Base-by-base conservation (phyloP, 2,329 filamentous ascomycete species). In the Xylariomycetidae sp. region DNA sequence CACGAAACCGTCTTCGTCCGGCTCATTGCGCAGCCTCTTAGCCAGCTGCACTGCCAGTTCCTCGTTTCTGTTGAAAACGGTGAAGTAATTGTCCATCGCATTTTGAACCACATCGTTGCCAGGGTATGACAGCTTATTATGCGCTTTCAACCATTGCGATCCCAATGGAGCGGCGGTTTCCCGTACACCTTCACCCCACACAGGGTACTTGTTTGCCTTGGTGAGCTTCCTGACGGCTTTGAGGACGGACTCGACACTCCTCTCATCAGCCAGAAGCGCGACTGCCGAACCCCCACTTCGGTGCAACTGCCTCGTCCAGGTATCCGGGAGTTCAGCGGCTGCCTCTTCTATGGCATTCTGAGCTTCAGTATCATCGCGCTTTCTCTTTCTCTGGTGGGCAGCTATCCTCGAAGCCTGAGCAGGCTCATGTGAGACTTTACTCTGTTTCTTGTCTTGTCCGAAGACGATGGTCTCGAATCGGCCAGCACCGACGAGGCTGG, bases 1-100 rank as follows among this genome's bases (percentile, higher is more conserved):
- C 30, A 97, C 75, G 57, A 98, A 98, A 2, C 92, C 92, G 59
- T 98, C 92, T 53, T 88, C 89, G 58, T 98, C 92, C 1, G 90
- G 88, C 51, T 88, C 81, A 47, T 84, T 82, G 40, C 86, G 79
- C 41, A 82, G 66, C 35, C 74, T 66, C 63, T 77, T 80, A 55
- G 64, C 83, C 54, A 68, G 72, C 63, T 66, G 80, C 45, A 53
- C 72, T 48, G 69, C 81, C 61, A 69, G 82, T 62, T 59, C 78
- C 69, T 74, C 85, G 64, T 69, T 86, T 64, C 54, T 75, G 64
- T 71, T 84, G 65, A 88, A 97, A n/a, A 80, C 70, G 15, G 76
- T 74, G 72, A 97, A 94, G 67, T 88, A 97, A 22, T 81, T 78
- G 53, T 96, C 88, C 16, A 95, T 82, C 4, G 79, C 74, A 25